Percentiles rank a stretch among this genome's conserved stretches.
Conservation (phyloP, 371 early-diverging fungal genomes). For the Rhizomucor miehei region DNA sequence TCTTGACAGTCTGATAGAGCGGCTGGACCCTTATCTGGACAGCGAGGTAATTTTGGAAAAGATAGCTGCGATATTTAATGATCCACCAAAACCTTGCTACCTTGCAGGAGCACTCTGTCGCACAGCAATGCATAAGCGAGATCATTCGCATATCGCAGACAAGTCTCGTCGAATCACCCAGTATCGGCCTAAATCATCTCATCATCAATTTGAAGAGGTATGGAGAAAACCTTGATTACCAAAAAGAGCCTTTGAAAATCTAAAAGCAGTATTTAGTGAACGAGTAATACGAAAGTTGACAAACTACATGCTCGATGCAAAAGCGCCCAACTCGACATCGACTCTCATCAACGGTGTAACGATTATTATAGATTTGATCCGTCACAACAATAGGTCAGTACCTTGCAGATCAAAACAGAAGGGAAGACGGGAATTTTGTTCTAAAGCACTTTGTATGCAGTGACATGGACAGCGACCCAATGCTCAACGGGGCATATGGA, state of each 20-base stretch:
- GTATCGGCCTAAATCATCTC: conserved; percentile 65
- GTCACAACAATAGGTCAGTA: conserved; percentile 76
- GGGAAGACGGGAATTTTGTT: neutral
- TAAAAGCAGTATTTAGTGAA: conserved; percentile 38
- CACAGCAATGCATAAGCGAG: conserved; percentile 88
- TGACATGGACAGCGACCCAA: conserved; percentile 36
- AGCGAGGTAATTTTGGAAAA: conserved; percentile 48
- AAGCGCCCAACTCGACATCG: conserved; percentile 75
- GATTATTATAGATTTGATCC: conserved; percentile 94
- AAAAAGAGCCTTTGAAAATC: neutral
- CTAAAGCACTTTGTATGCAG: conserved; percentile 2
- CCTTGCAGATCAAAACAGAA: neutral
- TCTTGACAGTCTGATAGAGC: conserved; percentile 71
- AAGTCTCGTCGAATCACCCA: conserved; percentile 64
- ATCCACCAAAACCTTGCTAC: neutral
- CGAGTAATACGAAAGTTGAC: conserved; percentile 68
- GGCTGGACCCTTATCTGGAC: conserved; percentile 78
- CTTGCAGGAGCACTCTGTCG: conserved; percentile 77
- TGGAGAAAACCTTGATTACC: neutral
- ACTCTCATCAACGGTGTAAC: conserved; percentile 88
- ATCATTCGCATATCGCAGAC: conserved; percentile 88
- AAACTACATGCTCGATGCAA: conserved; percentile 81
- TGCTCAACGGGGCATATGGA: conserved; percentile 22
- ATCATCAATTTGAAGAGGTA: conserved; percentile 83
- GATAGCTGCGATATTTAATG: neutral